phyloP scores from a whole-genome alignment of 768 basidiomycete genomes.

The Termitomyces sp. region DNA sequence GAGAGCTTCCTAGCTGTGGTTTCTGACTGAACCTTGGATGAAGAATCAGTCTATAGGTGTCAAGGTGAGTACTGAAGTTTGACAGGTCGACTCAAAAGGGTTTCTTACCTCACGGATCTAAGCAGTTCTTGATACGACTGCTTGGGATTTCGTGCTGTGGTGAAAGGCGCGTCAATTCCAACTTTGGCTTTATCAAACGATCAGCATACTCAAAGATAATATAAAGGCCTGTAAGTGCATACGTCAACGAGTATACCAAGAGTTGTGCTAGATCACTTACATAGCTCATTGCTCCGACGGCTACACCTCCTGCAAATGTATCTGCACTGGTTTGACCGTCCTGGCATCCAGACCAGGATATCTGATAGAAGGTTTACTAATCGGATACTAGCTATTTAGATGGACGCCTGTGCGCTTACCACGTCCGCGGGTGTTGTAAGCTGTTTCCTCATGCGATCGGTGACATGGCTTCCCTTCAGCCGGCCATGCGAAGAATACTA shows the following conservation, averaged over 20 bases:
- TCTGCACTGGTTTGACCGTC: constrained; percentile 76
- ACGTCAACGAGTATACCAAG: constrained; percentile 1
- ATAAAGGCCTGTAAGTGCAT: constrained; percentile 56
- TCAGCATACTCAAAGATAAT: constrained; percentile 40
- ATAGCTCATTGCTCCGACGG: constrained; percentile 80
- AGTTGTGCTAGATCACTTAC: constrained; percentile 36
- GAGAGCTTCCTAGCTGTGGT: constrained; percentile 73
- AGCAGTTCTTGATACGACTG: constrained; percentile 71
- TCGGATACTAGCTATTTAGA: neutral
- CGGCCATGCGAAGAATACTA: constrained; percentile 64
- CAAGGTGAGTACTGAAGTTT: neutral
- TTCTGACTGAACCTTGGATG: constrained; percentile 64
- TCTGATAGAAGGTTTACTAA: constrained; percentile 32
- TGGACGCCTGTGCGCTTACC: constrained; percentile 28
- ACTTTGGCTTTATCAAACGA: neutral
- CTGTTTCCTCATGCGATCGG: constrained; percentile 25
- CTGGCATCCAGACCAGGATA: constrained; percentile 70
- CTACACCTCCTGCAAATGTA: constrained; percentile 58
- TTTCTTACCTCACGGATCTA: constrained; percentile 49
- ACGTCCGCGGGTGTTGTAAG: constrained; percentile 75
- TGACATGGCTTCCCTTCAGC: constrained; percentile 44
- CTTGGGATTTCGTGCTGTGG: constrained; percentile 44
- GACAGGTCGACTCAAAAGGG: neutral
- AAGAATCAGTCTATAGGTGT: constrained; percentile 45
- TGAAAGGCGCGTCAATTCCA: neutral